These are phyloP conservation scores for Claviceps humidiphila DNA, from an alignment of 2,329 filamentous ascomycete genomes.

Conservation along the genomic window DNA sequence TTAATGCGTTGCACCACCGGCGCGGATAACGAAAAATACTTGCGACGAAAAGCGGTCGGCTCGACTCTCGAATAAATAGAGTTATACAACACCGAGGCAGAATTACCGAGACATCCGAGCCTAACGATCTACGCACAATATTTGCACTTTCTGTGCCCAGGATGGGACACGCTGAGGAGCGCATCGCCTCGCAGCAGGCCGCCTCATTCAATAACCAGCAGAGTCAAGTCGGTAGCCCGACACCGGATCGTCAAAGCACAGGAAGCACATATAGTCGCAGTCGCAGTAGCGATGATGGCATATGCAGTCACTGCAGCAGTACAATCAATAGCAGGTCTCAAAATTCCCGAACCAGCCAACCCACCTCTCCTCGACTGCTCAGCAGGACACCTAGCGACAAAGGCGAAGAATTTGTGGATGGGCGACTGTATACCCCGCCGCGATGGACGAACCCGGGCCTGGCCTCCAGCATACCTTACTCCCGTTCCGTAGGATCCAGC, in stretches of 20 bases:
- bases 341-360: not conserved
- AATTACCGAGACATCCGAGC: not conserved
- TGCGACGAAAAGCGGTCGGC: not conserved
- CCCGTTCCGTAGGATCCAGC: slow-evolving; percentile 11
- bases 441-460: slow-evolving; percentile 20
- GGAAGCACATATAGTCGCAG: slow-evolving; percentile 6
- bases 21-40: not conserved
- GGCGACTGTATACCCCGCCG: slow-evolving; percentile 13
- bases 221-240: slow-evolving; percentile 3
- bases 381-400: slow-evolving; percentile 6
- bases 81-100: not conserved
- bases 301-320: slow-evolving; percentile 9
- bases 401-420: not conserved
- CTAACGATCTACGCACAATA: not conserved
- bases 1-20: not conserved
- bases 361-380: slow-evolving; percentile 1
- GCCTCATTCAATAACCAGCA: not conserved
- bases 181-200: not conserved
- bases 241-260: slow-evolving; percentile 8
- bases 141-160: not conserved
- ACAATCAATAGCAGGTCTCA: slow-evolving; percentile 5
- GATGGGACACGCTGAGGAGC: slow-evolving; percentile 4
- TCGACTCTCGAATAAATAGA: not conserved
- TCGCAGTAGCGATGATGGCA: slow-evolving; percentile 6
- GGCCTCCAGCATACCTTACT: slow-evolving; percentile 20